Percentiles rank a stretch among this genome's conserved stretches.
These are phyloP conservation scores for Kuraishia capsulata DNA, from an alignment of 805 yeast genomes.

Conservation along the genomic window DNA sequence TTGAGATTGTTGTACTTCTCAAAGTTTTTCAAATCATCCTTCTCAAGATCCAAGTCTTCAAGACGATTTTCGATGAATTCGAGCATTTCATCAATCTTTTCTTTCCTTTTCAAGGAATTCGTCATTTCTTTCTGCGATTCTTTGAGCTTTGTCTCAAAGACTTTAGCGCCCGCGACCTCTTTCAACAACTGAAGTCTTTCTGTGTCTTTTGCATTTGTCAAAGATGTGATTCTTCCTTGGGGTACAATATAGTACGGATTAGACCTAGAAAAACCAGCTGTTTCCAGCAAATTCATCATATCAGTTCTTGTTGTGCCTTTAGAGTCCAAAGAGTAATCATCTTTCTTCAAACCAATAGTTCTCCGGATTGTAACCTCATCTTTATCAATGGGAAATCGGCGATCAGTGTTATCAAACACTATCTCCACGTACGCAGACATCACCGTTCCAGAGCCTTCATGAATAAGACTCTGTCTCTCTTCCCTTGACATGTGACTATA, in stretches of 20 bases:
- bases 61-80: conserved; percentile 62
- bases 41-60: conserved; percentile 73
- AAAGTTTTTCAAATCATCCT: conserved; percentile 60
- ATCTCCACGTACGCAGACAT: conserved; percentile 92
- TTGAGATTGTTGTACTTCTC: conserved; percentile 60
- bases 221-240: conserved; percentile 82
- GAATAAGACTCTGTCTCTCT: conserved; percentile 79
- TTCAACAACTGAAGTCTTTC: conserved; percentile 75
- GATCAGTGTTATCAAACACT: conserved; percentile 71
- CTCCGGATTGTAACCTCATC: conserved; percentile 71
- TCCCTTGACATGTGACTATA: conserved; percentile 77
- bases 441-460: conserved; percentile 84
- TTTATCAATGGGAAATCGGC: conserved; percentile 61
- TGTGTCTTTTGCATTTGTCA: conserved; percentile 82
- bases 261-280: conserved; percentile 84
- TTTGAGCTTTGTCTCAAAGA: conserved; percentile 72
- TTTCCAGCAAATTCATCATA: conserved; percentile 71
- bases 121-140: conserved; percentile 78
- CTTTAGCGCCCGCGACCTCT: conserved; percentile 92
- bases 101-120: conserved; percentile 58
- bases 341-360: conserved; percentile 89
- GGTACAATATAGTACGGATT: conserved; percentile 97
- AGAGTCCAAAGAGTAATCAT: conserved; percentile 80
- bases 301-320: conserved; percentile 74
- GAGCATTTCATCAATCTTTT: conserved; percentile 67